A percentile compares a stretch with the other conserved stretches of the same genome.
phyloP scores from a whole-genome alignment of 495 filamentous ascomycete genomes.

The Parmelia sp. region DNA sequence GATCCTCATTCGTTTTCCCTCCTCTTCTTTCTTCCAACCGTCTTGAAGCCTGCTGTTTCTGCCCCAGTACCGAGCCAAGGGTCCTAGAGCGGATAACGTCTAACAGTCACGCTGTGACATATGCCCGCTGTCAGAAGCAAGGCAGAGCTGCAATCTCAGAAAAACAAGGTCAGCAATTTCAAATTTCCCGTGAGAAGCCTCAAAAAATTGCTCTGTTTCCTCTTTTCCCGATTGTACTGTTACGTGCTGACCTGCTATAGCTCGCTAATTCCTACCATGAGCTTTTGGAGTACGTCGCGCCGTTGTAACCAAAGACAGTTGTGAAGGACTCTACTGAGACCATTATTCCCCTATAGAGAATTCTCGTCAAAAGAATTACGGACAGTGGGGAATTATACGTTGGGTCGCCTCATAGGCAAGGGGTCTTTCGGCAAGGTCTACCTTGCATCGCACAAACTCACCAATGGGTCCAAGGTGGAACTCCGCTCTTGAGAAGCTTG shows the following conservation, averaged over 20 bases:
- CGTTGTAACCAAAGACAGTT: neutral
- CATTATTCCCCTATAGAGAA: conserved; percentile 53
- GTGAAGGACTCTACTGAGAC: conserved; percentile 16
- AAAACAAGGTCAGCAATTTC: conserved; percentile 68
- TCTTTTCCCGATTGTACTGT: too few species aligned
- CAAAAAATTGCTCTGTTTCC: conserved; percentile 27
- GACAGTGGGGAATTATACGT: conserved; percentile 87
- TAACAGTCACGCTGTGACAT: conserved; percentile 15
- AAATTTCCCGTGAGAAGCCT: conserved; percentile 6
- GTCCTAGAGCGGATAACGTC: conserved; percentile 14
- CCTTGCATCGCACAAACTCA: conserved; percentile 92
- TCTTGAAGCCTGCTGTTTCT: conserved; percentile 11
- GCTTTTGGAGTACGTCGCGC: conserved; percentile 71
- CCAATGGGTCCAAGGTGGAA: conserved; percentile 89
- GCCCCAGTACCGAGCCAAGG: conserved; percentile 3
- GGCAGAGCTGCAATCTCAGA: conserved; percentile 85
- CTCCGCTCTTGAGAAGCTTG: neutral
- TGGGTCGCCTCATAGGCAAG: conserved; percentile 90
- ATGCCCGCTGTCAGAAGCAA: conserved; percentile 63
- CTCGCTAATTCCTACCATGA: conserved; percentile 96
- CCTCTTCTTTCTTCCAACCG: neutral
- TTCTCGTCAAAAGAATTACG: conserved; percentile 89
- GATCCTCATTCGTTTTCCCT: neutral
- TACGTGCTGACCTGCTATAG: conserved; percentile 39
- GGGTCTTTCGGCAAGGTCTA: conserved; percentile 98